phyloP scores from a whole-genome alignment of 805 yeast species.

The Brettanomyces sp. region DNA sequence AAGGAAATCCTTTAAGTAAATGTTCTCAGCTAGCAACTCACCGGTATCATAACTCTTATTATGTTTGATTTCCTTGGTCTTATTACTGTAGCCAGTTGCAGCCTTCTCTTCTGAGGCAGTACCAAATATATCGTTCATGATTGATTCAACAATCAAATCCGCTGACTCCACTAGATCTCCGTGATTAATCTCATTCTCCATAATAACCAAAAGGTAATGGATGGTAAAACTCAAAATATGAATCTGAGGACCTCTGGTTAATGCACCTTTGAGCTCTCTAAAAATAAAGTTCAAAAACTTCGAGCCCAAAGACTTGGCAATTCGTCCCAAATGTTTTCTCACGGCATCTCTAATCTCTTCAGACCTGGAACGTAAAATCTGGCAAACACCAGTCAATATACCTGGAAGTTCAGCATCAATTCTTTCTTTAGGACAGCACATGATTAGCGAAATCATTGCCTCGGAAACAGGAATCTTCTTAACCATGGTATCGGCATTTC shows the following conservation, averaged over 20 bases:
- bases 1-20: slow-evolving; percentile 48
- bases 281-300: slow-evolving; percentile 64
- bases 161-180: slow-evolving; percentile 71
- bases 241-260: slow-evolving; percentile 83
- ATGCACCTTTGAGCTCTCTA: slow-evolving; percentile 67
- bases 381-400: slow-evolving; percentile 77
- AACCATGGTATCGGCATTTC: slow-evolving; percentile 73
- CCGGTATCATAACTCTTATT: slow-evolving; percentile 85
- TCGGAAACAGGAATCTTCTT: slow-evolving; percentile 74
- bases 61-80: slow-evolving; percentile 83
- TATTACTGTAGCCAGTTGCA: slow-evolving; percentile 79
- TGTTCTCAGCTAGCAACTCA: slow-evolving; percentile 61
- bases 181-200: slow-evolving; percentile 33
- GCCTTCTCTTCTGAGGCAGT: slow-evolving; percentile 90
- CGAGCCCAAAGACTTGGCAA: slow-evolving; percentile 61
- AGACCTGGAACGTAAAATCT: slow-evolving; percentile 72
- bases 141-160: slow-evolving; percentile 49
- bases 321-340: slow-evolving; percentile 62
- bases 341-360: slow-evolving; percentile 85
- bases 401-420: slow-evolving; percentile 66
- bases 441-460: slow-evolving; percentile 60
- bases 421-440: slow-evolving; percentile 49
- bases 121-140: slow-evolving; percentile 93
- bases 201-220: slow-evolving; percentile 57
- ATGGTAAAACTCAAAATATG: slow-evolving; percentile 87